Evolutionary conservation across 192 early-diverging fungal species (phyloP).

Genomic region (Coemansia sp.): DNA sequence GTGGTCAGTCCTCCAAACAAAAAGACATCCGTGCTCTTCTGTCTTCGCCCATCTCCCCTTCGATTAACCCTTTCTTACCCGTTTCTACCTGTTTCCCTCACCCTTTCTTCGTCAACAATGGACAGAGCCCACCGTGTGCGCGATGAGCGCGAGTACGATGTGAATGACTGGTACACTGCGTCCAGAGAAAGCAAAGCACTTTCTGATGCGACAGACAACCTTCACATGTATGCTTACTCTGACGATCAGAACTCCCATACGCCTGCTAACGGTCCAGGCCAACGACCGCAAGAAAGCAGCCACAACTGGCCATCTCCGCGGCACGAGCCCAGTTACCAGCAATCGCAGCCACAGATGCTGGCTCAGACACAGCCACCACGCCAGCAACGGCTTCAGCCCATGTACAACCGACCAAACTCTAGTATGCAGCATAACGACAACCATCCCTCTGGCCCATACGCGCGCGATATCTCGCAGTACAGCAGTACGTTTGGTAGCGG

Average conservation of each 20-base stretch:
- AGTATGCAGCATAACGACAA: not conserved
- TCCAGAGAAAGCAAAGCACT: conserved; percentile 31
- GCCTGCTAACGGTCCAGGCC: not conserved
- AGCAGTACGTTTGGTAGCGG: conserved; percentile 11
- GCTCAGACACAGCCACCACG: not conserved
- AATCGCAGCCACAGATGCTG: conserved; percentile 5
- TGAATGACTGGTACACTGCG: conserved; percentile 41
- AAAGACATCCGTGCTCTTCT: not conserved
- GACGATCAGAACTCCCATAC: not conserved
- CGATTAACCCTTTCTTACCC: not conserved
- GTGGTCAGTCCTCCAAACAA: not conserved
- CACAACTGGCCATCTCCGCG: conserved; percentile 2
- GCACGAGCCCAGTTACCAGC: conserved; percentile 12
- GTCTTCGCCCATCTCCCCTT: not conserved
- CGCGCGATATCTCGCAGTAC: conserved; percentile 10
- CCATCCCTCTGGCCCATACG: conserved; percentile 1
- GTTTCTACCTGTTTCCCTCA: not conserved
- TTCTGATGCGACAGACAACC: conserved; percentile 20
- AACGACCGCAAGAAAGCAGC: not conserved
- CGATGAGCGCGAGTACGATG: conserved; percentile 26
- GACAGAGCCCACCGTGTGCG: conserved; percentile 13
- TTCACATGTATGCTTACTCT: conserved; percentile 11
- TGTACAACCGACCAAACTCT: not conserved
- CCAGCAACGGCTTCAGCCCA: conserved; percentile 7
- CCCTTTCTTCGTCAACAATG: not conserved